These are phyloP conservation scores for Nigrospora oryzae DNA, from an alignment of 2,329 filamentous ascomycete genomes.

Conservation along the genomic window DNA sequence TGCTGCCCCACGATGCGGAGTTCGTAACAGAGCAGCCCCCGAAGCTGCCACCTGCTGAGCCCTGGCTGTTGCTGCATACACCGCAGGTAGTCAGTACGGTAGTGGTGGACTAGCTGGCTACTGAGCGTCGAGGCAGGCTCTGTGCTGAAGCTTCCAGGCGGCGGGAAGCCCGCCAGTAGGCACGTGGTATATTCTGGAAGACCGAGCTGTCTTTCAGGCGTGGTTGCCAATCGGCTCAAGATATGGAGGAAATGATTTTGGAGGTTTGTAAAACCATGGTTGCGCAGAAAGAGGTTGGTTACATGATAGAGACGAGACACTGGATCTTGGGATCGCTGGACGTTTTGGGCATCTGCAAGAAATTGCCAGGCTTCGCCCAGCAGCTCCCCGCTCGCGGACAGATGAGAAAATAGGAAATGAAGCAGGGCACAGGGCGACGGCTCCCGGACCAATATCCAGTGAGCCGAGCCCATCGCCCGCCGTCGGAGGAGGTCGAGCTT, in stretches of 20 bases:
- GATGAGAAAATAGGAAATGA: background rate
- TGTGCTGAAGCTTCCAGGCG: background rate
- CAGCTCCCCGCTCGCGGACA: constrained; percentile 1
- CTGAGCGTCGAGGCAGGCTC: background rate
- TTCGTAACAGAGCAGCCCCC: background rate
- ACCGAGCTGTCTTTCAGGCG: background rate
- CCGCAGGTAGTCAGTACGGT: background rate
- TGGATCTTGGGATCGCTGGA: background rate
- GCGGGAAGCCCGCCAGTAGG: background rate
- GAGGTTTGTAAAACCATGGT: background rate
- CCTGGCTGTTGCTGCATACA: background rate
- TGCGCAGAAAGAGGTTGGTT: background rate
- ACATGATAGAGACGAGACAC: background rate
- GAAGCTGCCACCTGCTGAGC: too few relatives aligned
- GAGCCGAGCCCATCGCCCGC: background rate
- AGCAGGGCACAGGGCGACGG: background rate
- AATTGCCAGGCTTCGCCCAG: background rate
- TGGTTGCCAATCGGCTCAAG: background rate
- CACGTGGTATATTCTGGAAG: background rate
- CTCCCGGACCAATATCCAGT: background rate
- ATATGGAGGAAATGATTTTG: background rate
- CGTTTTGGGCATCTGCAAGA: background rate
- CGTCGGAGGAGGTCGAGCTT: background rate
- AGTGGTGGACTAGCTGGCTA: background rate
- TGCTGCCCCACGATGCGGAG: background rate